These are phyloP conservation scores for Fusarium oxysporum DNA, from an alignment of 2,329 filamentous ascomycete genomes.

Conservation along the genomic window DNA sequence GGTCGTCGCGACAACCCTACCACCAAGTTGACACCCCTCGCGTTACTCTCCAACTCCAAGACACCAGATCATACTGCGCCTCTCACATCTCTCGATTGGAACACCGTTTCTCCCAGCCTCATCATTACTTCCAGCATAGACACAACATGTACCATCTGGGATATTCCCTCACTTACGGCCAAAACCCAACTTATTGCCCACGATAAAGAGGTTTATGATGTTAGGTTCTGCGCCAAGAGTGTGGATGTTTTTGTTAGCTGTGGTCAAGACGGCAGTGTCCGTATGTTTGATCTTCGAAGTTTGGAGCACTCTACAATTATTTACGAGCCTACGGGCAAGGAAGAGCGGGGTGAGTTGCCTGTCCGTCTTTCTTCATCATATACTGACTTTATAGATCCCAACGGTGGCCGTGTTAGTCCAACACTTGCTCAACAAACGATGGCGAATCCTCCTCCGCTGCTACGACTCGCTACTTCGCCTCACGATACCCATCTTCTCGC, in stretches of 20 bases:
- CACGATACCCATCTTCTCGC: conserved; percentile 95
- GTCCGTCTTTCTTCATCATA: too few relatives aligned
- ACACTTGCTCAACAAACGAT: conserved; percentile 82
- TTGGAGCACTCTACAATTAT: conserved; percentile 99
- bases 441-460: conserved; percentile 78
- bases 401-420: conserved; percentile 75
- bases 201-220: conserved; percentile 98
- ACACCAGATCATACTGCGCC: conserved; percentile 98
- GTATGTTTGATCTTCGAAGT: conserved; percentile 98
- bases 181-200: conserved; percentile 99
- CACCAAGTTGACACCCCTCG: conserved; percentile 90
- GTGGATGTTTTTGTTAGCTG: conserved; percentile 99
- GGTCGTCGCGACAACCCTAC: conserved; percentile 70
- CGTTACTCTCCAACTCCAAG: conserved; percentile 95
- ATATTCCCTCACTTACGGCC: conserved; percentile 95
- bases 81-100: conserved; percentile 97
- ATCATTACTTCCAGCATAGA: conserved; percentile 99
- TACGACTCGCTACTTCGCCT: conserved; percentile 88
- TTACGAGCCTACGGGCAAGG: conserved; percentile 94
- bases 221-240: conserved; percentile 96
- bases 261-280: conserved; percentile 95
- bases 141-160: conserved; percentile 99
- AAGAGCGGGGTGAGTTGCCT: conserved; percentile 70
- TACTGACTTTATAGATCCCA: conserved; percentile 57
- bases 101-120: conserved; percentile 93